Evolutionary conservation across 345 rosid species (phyloP).

Genomic region (Turritis glabra): DNA sequence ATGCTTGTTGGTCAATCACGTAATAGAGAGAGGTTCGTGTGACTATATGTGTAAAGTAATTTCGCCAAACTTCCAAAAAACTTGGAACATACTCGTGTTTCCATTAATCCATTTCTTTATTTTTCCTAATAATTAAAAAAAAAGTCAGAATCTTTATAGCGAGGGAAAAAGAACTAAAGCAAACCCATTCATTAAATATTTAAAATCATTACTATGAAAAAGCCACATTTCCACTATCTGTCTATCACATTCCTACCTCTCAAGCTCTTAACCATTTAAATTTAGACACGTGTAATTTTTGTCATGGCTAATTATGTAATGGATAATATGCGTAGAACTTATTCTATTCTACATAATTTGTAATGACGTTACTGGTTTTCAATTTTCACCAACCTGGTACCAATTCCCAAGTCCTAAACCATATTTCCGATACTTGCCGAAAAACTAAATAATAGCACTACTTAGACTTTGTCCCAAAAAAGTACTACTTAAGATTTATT

Average conservation of each 20-base stretch:
- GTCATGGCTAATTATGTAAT: too few species aligned
- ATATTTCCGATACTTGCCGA: too few species aligned
- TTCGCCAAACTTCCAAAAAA: conserved; percentile 20
- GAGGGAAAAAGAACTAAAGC: background rate
- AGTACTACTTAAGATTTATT: too few species aligned
- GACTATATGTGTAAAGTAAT: conserved; percentile 21
- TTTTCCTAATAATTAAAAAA: background rate
- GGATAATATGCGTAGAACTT: too few species aligned
- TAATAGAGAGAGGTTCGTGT: background rate
- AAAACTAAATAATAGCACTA: too few species aligned
- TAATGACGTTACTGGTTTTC: too few species aligned
- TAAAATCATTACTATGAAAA: background rate
- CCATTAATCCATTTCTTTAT: background rate
- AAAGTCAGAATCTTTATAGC: background rate
- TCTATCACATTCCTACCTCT: background rate
- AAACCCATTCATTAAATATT: background rate
- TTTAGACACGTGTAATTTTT: background rate
- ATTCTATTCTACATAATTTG: too few species aligned
- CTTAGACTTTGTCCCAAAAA: too few species aligned
- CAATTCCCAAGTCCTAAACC: too few species aligned
- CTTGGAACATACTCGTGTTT: conserved; percentile 27
- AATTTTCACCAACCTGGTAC: too few species aligned
- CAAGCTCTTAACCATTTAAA: background rate
- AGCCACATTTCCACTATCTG: conserved; percentile 3
- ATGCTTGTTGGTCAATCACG: conserved; percentile 6